These are phyloP conservation scores for Fallopia convolvulus DNA, from an alignment of 148 eudicot species.

Conservation along the genomic window DNA sequence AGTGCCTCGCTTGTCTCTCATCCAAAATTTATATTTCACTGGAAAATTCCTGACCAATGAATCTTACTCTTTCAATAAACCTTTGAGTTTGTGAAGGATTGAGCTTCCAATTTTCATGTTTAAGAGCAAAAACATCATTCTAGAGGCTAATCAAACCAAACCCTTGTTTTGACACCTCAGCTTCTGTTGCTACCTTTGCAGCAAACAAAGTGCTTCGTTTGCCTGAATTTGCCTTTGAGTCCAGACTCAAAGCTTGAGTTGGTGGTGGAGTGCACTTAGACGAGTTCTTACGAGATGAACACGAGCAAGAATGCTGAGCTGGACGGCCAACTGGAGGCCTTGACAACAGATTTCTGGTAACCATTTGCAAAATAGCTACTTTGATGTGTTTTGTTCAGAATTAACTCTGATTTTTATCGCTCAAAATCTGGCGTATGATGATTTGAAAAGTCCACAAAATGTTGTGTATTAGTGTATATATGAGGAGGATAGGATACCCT, in stretches of 20 bases:
- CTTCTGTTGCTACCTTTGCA: neutral
- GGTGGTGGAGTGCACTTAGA: neutral
- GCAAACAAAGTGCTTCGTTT: neutral
- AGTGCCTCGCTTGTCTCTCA: neutral
- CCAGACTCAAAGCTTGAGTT: neutral
- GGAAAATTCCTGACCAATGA: neutral
- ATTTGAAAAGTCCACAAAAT: neutral
- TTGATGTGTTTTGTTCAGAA: neutral
- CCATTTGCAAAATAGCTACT: neutral
- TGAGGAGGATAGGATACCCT: too few species aligned
- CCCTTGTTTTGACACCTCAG: neutral
- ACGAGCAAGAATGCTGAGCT: neutral
- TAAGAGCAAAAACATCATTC: neutral
- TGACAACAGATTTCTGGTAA: neutral
- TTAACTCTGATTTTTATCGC: neutral
- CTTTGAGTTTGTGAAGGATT: neutral
- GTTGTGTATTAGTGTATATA: neutral
- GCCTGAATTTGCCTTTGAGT: neutral
- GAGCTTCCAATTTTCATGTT: neutral
- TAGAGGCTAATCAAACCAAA: neutral
- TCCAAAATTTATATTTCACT: too few species aligned
- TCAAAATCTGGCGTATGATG: neutral
- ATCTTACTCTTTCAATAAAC: neutral
- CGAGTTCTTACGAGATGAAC: neutral
- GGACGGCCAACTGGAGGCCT: neutral